A percentile compares a stretch with the other conserved stretches of the same genome.
phyloP scores from a whole-genome alignment of 768 basidiomycete species.

The Suillus clintonianus region DNA sequence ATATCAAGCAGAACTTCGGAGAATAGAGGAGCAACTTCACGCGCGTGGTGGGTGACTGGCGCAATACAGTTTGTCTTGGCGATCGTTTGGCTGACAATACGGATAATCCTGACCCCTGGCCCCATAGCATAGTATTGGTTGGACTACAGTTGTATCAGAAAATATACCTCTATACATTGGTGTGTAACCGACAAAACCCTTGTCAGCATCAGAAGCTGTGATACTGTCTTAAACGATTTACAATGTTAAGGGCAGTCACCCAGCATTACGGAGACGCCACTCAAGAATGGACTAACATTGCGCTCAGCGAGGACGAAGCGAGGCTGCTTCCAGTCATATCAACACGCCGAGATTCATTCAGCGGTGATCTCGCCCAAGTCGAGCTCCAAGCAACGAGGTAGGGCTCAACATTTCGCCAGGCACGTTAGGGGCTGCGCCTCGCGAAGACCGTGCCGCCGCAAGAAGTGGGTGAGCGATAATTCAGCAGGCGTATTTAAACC shows the following conservation, averaged over 20 bases:
- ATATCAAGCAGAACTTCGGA: conserved; percentile 35
- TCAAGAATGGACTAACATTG: background rate
- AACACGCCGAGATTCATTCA: background rate
- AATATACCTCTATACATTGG: background rate
- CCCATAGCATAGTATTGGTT: conserved; percentile 16
- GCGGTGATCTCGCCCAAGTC: background rate
- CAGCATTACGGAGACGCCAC: background rate
- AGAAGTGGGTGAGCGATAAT: background rate
- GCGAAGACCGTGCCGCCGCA: conserved; percentile 11
- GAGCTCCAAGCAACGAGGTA: background rate
- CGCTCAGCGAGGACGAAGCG: background rate
- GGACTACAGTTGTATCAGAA: conserved; percentile 7
- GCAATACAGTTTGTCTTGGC: conserved; percentile 24
- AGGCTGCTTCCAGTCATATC: background rate
- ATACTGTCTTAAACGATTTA: background rate
- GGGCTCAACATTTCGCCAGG: background rate
- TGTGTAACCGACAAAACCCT: background rate
- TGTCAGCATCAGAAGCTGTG: background rate
- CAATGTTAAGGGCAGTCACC: background rate
- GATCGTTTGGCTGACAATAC: conserved; percentile 4
- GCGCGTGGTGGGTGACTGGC: conserved; percentile 28
- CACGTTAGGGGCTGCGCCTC: conserved; percentile 1
- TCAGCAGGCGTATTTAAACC: conserved; percentile 6
- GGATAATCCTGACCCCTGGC: background rate
- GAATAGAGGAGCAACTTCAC: conserved; percentile 33